A percentile compares a stretch with the other conserved stretches of the same genome.
phyloP scores from a whole-genome alignment of 2,329 filamentous ascomycete genomes.

The Laburnicola sp. region DNA sequence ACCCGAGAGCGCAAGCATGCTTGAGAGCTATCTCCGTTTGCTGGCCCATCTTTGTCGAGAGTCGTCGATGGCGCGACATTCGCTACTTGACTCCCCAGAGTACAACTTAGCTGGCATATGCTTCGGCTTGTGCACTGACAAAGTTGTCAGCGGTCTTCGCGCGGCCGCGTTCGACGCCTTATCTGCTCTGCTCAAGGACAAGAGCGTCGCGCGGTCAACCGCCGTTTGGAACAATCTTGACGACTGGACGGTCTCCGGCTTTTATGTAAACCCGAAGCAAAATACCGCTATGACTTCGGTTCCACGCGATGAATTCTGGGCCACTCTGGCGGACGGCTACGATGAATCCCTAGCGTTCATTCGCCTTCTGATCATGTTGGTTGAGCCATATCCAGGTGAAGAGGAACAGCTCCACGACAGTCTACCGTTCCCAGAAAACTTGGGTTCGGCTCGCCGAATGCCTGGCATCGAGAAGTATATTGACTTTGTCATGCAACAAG shows the following conservation, averaged over 20 bases:
- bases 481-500: conserved; percentile 82
- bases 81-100: conserved; percentile 68
- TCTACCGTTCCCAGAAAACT: conserved; percentile 82
- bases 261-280: conserved; percentile 39
- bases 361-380: conserved; percentile 71
- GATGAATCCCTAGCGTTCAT: conserved; percentile 87
- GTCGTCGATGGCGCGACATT: conserved; percentile 71
- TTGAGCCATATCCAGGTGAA: conserved; percentile 66
- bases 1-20: conserved; percentile 92
- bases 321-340: conserved; percentile 74
- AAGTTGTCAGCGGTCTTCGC: conserved; percentile 74
- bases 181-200: conserved; percentile 73
- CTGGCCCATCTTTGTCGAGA: conserved; percentile 79
- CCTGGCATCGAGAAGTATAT: conserved; percentile 90
- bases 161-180: conserved; percentile 83
- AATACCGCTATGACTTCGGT: conserved; percentile 25
- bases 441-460: conserved; percentile 76
- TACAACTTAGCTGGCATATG: conserved; percentile 74
- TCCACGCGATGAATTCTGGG: conserved; percentile 58
- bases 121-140: conserved; percentile 76
- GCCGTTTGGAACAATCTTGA: conserved; percentile 82
- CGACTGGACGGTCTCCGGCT: conserved; percentile 63
- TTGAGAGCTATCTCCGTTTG: conserved; percentile 89
- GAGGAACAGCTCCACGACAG: conserved; percentile 70
- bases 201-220: conserved; percentile 67